Percentiles rank a stretch among this genome's conserved stretches.
phyloP scores from a whole-genome alignment of 2,329 filamentous ascomycete species.

The Trichoderma koningiopsis region DNA sequence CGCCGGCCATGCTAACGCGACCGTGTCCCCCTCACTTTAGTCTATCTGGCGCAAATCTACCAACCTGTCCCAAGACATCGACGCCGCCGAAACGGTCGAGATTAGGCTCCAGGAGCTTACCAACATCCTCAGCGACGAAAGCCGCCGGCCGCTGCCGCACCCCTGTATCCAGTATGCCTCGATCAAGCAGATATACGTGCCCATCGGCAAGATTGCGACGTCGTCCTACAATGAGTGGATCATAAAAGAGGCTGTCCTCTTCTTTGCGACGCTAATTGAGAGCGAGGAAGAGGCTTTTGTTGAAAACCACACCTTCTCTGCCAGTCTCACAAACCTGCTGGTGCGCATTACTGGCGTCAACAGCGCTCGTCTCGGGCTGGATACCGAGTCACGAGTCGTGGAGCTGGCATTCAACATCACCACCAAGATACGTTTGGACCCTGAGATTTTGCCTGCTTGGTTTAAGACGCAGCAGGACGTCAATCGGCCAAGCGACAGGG shows the following conservation, averaged over 20 bases:
- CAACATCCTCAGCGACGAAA: conserved; percentile 83
- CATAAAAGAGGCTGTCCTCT: conserved; percentile 78
- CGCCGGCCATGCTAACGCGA: neutral
- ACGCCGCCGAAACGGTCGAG: conserved; percentile 64
- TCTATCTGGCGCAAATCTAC: conserved; percentile 62
- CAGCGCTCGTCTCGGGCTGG: conserved; percentile 70
- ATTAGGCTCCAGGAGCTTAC: conserved; percentile 65
- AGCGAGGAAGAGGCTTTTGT: conserved; percentile 96
- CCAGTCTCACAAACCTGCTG: conserved; percentile 83
- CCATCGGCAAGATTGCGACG: conserved; percentile 85
- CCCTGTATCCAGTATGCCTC: conserved; percentile 88
- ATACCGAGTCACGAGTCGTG: conserved; percentile 85
- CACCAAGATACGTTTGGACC: conserved; percentile 90
- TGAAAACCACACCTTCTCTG: conserved; percentile 81
- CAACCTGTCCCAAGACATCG: conserved; percentile 61
- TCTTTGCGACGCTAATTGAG: conserved; percentile 92
- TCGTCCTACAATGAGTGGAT: conserved; percentile 83
- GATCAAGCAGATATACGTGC: conserved; percentile 83
- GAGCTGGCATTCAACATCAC: conserved; percentile 95
- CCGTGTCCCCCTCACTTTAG: conserved; percentile 38
- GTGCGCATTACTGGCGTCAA: conserved; percentile 75
- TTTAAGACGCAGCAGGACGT: conserved; percentile 64
- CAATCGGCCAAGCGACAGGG: conserved; percentile 47
- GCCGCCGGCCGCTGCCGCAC: conserved; percentile 83
- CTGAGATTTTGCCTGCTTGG: conserved; percentile 86